Evolutionary conservation across 2,329 filamentous ascomycete species (phyloP), one percentile per base, ranked within the genome.

Genomic region (Trichoderma brevicompactum): DNA sequence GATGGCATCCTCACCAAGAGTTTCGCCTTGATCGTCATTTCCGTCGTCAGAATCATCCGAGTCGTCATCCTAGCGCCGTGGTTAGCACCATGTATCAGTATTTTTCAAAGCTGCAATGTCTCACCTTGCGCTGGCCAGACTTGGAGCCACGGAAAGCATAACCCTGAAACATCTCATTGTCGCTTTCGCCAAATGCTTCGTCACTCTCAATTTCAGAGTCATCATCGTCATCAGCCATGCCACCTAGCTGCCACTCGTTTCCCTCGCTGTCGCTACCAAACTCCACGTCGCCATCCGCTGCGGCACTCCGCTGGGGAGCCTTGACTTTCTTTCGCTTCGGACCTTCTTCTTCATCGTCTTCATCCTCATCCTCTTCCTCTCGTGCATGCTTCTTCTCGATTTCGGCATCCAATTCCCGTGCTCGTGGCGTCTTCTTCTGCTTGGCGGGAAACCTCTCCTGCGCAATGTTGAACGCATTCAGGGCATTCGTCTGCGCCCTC

Each of bases 121-220:
- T 50, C 60, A 77, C 72, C 66, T 76, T 74, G 56, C 63, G 66
- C 48, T 76, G 74, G 62, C 76, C 77, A 2, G 76, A 68, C 55
- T 77, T 78, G 71, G 80, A 82, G 10, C 83, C 84, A 1, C 83
- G 72, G 67, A 88, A 87, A 0, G 81, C 72, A 72, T 89, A 96
- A 10, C 88, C 91, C 69, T 92, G 87, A 69, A 96, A 96, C 68
- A 84, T 85, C 74, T 96, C 94, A 72, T 95, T 89, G 72, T 97
- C 94, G 72, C 92, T 95, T 69, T 92, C 89, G 3, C 92, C 92
- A 81, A 97, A 92, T 2, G 94, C 94, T 72, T 96, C 92, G 74
- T 89, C 86, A 70, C 85, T 87, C 69, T 89, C 87, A 61, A 88
- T 85, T 66, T 88, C 86, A 5, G 86, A 88, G 70, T 89, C 86